phyloP scores from a whole-genome alignment of 305 asterid genomes.

The Coffea humblotiana region DNA sequence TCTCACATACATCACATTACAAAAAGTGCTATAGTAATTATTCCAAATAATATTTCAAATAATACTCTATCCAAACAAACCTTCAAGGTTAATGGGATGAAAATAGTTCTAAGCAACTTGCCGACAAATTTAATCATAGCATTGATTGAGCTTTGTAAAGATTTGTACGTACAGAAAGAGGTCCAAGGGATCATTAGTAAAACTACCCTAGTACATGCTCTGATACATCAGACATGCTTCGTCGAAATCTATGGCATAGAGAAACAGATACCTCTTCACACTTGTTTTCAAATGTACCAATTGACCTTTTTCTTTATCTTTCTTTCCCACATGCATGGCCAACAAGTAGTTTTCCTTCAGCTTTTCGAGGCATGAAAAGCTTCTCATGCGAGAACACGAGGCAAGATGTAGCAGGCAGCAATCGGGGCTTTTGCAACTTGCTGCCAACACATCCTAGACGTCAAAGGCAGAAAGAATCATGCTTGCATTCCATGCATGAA shows the following conservation, averaged over 20 bases:
- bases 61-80: too few relatives aligned
- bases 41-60: too few relatives aligned
- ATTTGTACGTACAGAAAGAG: too few relatives aligned
- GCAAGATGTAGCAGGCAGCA: not conserved
- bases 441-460: not conserved
- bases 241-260: not conserved
- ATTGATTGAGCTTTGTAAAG: too few relatives aligned
- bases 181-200: too few relatives aligned
- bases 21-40: too few relatives aligned
- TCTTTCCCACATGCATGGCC: not conserved
- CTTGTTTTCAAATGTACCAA: not conserved
- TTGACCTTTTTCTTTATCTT: not conserved
- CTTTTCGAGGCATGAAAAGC: conserved; percentile 1
- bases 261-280: not conserved
- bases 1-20: too few relatives aligned
- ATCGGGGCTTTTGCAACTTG: not conserved
- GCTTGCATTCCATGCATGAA: conserved; percentile 1
- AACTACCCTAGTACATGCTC: too few relatives aligned
- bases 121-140: too few relatives aligned
- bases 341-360: not conserved
- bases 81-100: too few relatives aligned
- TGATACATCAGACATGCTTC: too few relatives aligned
- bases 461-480: not conserved
- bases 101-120: too few relatives aligned
- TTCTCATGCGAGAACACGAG: not conserved